Conservation (phyloP, 1,139 yeast species). For the Saccharomyces hybrid region DNA sequence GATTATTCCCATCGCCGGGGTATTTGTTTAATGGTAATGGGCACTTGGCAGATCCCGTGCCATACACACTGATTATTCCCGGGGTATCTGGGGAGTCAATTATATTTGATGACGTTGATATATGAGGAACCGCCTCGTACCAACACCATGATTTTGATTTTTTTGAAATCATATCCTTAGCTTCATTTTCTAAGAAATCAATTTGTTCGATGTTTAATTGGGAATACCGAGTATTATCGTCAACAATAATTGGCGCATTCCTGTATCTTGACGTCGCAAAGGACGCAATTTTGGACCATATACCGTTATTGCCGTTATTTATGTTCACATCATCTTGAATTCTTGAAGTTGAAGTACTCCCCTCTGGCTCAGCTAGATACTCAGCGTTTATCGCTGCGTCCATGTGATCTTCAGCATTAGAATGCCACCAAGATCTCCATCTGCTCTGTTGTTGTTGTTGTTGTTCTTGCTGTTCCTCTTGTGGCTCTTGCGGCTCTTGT, state of each 20-base stretch:
- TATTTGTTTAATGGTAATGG: slow-evolving; percentile 24
- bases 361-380: neutral
- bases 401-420: slow-evolving; percentile 3
- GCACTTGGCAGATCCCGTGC: slow-evolving; percentile 26
- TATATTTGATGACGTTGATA: neutral
- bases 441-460: neutral
- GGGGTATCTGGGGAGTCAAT: slow-evolving; percentile 8
- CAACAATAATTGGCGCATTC: slow-evolving; percentile 6
- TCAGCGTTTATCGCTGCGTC: neutral
- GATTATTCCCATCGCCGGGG: slow-evolving; percentile 15
- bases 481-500: neutral
- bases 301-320: neutral
- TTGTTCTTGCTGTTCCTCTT: neutral
- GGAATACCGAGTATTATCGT: slow-evolving; percentile 20
- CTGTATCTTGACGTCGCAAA: neutral
- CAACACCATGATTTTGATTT: slow-evolving; percentile 26
- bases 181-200: slow-evolving; percentile 22
- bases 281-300: neutral
- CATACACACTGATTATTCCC: slow-evolving; percentile 27
- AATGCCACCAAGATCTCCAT: slow-evolving; percentile 9
- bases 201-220: slow-evolving; percentile 25
- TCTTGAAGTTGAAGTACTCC: neutral
- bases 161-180: slow-evolving; percentile 17
- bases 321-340: neutral
- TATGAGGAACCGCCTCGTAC: slow-evolving; percentile 20